phyloP scores from a whole-genome alignment of 1,284 basidiomycete genomes.

The Ceratobasidium sp. region DNA sequence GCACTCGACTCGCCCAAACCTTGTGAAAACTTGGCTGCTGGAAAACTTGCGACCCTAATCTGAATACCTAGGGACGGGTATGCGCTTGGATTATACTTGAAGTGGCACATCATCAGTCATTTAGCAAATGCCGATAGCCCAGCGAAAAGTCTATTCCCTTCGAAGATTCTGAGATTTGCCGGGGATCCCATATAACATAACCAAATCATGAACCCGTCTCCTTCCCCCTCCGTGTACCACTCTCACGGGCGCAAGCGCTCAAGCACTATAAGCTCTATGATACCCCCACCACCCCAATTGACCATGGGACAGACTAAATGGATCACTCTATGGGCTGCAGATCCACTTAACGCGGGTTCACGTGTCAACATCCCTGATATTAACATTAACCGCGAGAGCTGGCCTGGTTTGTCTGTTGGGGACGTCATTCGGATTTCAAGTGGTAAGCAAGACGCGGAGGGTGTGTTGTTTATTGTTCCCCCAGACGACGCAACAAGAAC shows the following conservation, averaged over 20 bases:
- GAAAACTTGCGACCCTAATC: not conserved
- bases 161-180: constrained; percentile 26
- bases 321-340: constrained; percentile 37
- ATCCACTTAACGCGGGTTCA: constrained; percentile 25
- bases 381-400: constrained; percentile 73
- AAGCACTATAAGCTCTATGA: constrained; percentile 39
- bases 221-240: constrained; percentile 32
- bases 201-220: constrained; percentile 36
- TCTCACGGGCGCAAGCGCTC: constrained; percentile 42
- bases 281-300: constrained; percentile 41
- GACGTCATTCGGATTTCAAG: constrained; percentile 68
- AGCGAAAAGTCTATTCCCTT: constrained; percentile 22
- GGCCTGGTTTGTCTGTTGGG: constrained; percentile 76
- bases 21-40: not conserved
- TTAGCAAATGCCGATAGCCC: not conserved
- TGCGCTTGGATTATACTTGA: constrained; percentile 17
- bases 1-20: too few species aligned
- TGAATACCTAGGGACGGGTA: not conserved
- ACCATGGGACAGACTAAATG: constrained; percentile 39
- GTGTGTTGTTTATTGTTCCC: constrained; percentile 71
- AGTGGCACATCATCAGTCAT: not conserved
- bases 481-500: constrained; percentile 59
- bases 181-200: constrained; percentile 2
- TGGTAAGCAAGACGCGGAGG: constrained; percentile 55
- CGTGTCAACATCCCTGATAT: constrained; percentile 52